phyloP scores from a whole-genome alignment of 2,329 filamentous ascomycete genomes.

The Setomelanomma holmii region DNA sequence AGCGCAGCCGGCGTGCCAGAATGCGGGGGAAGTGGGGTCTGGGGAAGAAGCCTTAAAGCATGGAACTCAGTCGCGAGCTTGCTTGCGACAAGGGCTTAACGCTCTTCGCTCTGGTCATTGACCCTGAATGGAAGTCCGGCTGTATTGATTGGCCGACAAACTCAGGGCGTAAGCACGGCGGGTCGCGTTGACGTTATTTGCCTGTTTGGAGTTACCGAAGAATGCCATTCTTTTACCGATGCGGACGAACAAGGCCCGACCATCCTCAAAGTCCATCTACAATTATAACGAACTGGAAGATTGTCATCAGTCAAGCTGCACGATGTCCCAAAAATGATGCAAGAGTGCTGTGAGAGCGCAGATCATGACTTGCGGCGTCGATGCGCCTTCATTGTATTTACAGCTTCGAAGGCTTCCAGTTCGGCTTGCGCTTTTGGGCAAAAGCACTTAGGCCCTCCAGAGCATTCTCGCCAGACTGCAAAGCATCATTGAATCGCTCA shows the following conservation, averaged over 20 bases:
- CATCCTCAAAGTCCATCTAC: neutral
- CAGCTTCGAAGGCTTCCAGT: slow-evolving; percentile 59
- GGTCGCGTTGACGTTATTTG: neutral
- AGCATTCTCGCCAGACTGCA: slow-evolving; percentile 58
- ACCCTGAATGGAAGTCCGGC: neutral
- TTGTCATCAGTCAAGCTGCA: neutral
- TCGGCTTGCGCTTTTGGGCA: slow-evolving; percentile 58
- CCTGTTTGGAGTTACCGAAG: slow-evolving; percentile 16
- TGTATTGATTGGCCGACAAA: neutral
- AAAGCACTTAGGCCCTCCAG: slow-evolving; percentile 60
- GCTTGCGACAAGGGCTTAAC: slow-evolving; percentile 10
- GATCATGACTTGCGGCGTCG: neutral
- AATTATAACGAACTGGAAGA: neutral
- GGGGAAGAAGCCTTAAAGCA: slow-evolving; percentile 1
- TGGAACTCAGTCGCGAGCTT: slow-evolving; percentile 4
- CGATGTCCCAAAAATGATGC: neutral
- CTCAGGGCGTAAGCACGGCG: neutral
- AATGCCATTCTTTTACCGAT: slow-evolving; percentile 10
- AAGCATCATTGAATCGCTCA: slow-evolving; percentile 50
- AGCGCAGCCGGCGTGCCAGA: slow-evolving; percentile 16
- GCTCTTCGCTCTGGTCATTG: slow-evolving; percentile 6
- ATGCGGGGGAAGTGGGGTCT: slow-evolving; percentile 37
- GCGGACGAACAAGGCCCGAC: slow-evolving; percentile 1
- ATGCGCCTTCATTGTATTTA: slow-evolving; percentile 22
- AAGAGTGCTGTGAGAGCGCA: neutral